phyloP scores from a whole-genome alignment of 2,329 filamentous ascomycete species.

The Myriosclerotinia curreyana region DNA sequence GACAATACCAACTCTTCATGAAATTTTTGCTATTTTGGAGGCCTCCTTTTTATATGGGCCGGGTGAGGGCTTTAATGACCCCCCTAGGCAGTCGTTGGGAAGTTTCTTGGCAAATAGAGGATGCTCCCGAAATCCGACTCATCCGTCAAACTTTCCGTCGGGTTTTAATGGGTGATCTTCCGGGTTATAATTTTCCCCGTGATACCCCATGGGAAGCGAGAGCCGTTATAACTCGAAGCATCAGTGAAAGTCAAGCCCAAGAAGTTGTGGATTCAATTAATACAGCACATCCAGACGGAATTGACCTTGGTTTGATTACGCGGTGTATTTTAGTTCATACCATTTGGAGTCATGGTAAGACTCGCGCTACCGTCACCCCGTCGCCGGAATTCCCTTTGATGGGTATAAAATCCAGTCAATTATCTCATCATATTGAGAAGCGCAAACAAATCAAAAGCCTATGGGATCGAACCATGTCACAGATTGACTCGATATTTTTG shows the following conservation, averaged over 20 bases:
- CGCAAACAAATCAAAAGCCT: neutral
- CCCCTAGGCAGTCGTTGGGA: neutral
- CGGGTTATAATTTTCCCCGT: neutral
- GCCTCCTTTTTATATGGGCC: neutral
- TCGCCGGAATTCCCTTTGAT: conserved; percentile 16
- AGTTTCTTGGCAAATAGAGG: conserved; percentile 15
- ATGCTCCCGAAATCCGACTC: neutral
- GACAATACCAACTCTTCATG: conserved; percentile 15
- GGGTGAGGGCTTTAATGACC: neutral
- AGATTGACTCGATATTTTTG: conserved; percentile 4
- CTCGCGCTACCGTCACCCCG: neutral
- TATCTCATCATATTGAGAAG: neutral
- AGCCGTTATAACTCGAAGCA: conserved; percentile 2
- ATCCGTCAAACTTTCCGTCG: conserved; percentile 11
- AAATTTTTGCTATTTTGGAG: conserved; percentile 1
- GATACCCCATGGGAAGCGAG: conserved; percentile 3
- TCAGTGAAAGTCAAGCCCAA: neutral
- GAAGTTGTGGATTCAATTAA: conserved; percentile 16
- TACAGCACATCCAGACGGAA: conserved; percentile 4
- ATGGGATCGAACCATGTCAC: conserved; percentile 14
- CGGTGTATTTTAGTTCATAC: conserved; percentile 14
- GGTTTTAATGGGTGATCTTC: neutral
- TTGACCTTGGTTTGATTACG: conserved; percentile 15
- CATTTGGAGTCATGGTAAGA: neutral
- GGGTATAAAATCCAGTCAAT: neutral